Conservation (phyloP, 352 stramenopile genomes). For the Phytophthora pini region DNA sequence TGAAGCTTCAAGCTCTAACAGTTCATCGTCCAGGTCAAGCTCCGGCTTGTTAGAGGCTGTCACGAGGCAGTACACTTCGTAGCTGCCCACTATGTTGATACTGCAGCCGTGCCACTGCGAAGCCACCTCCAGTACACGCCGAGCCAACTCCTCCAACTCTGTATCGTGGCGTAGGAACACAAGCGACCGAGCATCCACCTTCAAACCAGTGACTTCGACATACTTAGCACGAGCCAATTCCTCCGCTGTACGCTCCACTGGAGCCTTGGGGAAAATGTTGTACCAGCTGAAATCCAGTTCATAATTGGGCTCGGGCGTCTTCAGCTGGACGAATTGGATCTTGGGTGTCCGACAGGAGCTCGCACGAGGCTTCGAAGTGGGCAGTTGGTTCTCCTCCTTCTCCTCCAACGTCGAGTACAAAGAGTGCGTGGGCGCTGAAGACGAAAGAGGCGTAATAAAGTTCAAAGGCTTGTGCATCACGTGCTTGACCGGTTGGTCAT, state of each 20-base stretch:
- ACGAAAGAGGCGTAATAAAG: slow-evolving; percentile 24
- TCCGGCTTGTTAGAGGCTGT: slow-evolving; percentile 46
- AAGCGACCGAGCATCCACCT: slow-evolving; percentile 63
- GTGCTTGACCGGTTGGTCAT: slow-evolving; percentile 31
- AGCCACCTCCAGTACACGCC: slow-evolving; percentile 57
- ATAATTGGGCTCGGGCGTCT: slow-evolving; percentile 65
- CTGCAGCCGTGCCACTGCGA: slow-evolving; percentile 74
- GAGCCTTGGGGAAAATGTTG: slow-evolving; percentile 83
- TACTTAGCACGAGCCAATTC: slow-evolving; percentile 60
- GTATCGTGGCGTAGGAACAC: slow-evolving; percentile 68
- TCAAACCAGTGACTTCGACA: slow-evolving; percentile 56
- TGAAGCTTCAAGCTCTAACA: slow-evolving; percentile 37
- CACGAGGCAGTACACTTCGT: slow-evolving; percentile 75
- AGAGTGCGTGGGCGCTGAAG: slow-evolving; percentile 14
- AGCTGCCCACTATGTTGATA: slow-evolving; percentile 66
- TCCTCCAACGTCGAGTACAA: slow-evolving; percentile 27
- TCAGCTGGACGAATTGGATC: slow-evolving; percentile 58
- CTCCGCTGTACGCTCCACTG: slow-evolving; percentile 34
- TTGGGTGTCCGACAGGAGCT: slow-evolving; percentile 24
- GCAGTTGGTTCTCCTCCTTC: slow-evolving; percentile 4
- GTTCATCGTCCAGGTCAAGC: slow-evolving; percentile 37
- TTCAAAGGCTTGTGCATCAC: slow-evolving; percentile 19
- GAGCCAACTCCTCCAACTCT: slow-evolving; percentile 55
- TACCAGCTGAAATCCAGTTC: slow-evolving; percentile 83
- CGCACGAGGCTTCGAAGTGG: slow-evolving; percentile 2